Evolutionary conservation across 345 rosid genomes (phyloP), one percentile per base, ranked within the genome.

Genomic region (Boechera retrofracta): DNA sequence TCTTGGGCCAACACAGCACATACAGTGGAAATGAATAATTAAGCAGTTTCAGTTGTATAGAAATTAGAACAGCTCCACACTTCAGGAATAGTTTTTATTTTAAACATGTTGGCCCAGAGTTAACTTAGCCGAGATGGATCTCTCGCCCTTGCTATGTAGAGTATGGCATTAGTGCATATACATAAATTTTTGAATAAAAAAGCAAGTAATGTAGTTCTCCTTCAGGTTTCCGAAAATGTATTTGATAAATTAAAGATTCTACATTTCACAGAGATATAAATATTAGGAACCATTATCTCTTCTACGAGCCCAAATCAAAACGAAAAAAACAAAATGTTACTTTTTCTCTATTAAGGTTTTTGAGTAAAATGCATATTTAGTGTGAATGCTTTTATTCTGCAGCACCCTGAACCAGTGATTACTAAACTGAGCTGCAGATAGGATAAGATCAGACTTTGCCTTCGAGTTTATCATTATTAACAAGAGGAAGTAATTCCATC

Each of bases 401-500:
- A 62, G 4, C 33, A 73, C 47, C 47, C 71, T 53, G 71, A 31
- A 44, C 24, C 41, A 39, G 31, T 55, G 59, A 48, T 44, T 45
- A 18, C 67, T 52, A 51, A 70, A 6, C 16, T 44, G 56, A 70
- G 39, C 26, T 55, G 51, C 5, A 1, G 38, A 55, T 36, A 0
- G 45, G 58, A 48, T 41, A 62, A 51, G 68, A 72, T 83, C 82
- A 92, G 77, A 86, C 87, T 77, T 89, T 96, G 75, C 89, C 98
- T 76, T 93, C 98, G 33, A 93, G 66, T 78, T 95, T 95, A 59
- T 92, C 99, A 59, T 81, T 83, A 47, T 85, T 92, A 79, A 96
- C 96, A 80, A 96, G 97, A 41, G 98, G 95, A 36, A 88, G 92
- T 52, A 96, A 78, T 72, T 93, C 97, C 83, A 88, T 88, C 72